Evolutionary conservation across 495 filamentous ascomycete species (phyloP).

Genomic region (Halenospora varia): DNA sequence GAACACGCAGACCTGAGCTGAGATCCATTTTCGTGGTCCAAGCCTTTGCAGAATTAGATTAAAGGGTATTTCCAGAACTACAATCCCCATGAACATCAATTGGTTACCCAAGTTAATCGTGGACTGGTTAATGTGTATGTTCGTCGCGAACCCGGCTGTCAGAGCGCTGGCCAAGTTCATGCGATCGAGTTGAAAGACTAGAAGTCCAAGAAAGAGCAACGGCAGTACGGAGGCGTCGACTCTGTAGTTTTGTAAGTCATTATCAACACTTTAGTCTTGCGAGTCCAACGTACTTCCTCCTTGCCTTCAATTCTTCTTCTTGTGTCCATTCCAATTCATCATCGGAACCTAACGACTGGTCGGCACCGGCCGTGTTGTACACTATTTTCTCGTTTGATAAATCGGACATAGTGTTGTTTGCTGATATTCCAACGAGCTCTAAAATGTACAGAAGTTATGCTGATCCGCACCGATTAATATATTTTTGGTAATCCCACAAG

Average conservation of each 20-base stretch:
- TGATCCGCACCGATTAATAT: constrained; percentile 1
- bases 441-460: not conserved
- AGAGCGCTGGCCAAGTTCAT: constrained; percentile 46
- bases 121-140: constrained; percentile 11
- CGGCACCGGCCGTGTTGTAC: not conserved
- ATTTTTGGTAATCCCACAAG: not conserved
- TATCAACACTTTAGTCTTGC: not conserved
- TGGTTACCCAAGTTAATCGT: constrained; percentile 13
- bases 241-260: constrained; percentile 2
- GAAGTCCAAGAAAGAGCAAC: constrained; percentile 59
- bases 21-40: constrained; percentile 52
- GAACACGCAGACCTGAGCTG: constrained; percentile 74
- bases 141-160: constrained; percentile 43
- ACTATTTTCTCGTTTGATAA: not conserved
- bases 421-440: not conserved
- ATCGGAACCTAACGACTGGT: constrained; percentile 1
- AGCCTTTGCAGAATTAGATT: constrained; percentile 76
- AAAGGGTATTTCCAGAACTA: constrained; percentile 80
- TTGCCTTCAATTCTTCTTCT: constrained; percentile 1
- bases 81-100: constrained; percentile 24
- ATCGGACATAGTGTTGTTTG: constrained; percentile 1
- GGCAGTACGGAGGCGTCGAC: constrained; percentile 6
- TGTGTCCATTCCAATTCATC: constrained; percentile 1
- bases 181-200: constrained; percentile 75
- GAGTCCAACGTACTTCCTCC: constrained; percentile 2